phyloP scores from a whole-genome alignment of 1,284 basidiomycete genomes.

The Ceratobasidium sp. region DNA sequence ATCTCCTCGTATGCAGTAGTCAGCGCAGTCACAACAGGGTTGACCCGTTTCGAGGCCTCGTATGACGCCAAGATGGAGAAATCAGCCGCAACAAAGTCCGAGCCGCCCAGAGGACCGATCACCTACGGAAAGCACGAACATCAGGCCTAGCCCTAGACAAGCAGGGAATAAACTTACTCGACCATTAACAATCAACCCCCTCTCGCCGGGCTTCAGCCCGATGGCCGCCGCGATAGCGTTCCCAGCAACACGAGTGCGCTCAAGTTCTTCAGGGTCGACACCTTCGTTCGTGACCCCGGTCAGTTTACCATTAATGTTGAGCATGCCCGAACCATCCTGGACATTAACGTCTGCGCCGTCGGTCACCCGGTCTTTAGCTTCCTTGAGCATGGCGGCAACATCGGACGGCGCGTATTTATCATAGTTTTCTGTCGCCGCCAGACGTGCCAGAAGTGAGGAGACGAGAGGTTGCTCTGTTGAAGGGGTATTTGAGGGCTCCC shows the following conservation, averaged over 20 bases:
- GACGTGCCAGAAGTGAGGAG: conserved; percentile 32
- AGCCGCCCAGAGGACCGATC: conserved; percentile 71
- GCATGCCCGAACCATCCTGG: conserved; percentile 38
- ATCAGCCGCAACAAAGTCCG: conserved; percentile 74
- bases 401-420: conserved; percentile 50
- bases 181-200: conserved; percentile 82
- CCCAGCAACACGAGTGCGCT: conserved; percentile 29
- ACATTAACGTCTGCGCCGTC: conserved; percentile 11
- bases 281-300: conserved; percentile 41
- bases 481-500: conserved; percentile 47
- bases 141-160: not conserved
- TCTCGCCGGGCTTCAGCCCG: conserved; percentile 69
- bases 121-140: conserved; percentile 60
- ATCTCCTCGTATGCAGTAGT: conserved; percentile 63
- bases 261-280: conserved; percentile 19
- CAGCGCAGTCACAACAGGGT: conserved; percentile 76
- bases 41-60: conserved; percentile 77
- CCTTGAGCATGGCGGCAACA: conserved; percentile 54
- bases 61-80: conserved; percentile 77
- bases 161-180: conserved; percentile 65
- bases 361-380: conserved; percentile 50
- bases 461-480: conserved; percentile 39
- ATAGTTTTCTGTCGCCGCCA: conserved; percentile 34
- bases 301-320: conserved; percentile 32
- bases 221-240: conserved; percentile 64